Base-by-base conservation (phyloP, 2,329 filamentous ascomycete genomes). In the Penicillium sp. region DNA sequence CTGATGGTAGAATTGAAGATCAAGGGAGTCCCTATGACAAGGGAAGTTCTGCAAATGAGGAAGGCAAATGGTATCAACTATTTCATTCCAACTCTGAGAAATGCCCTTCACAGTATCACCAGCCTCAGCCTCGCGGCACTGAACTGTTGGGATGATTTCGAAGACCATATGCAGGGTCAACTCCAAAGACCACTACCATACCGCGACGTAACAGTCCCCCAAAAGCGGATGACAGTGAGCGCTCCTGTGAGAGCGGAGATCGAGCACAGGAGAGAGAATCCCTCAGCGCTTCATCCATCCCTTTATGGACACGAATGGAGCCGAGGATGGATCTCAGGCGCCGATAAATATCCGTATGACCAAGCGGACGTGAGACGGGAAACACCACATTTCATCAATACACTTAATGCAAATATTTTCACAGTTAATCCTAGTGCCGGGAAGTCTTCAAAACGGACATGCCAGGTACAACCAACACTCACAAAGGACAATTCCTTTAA, bases 131-230 rank as follows among this genome's bases (percentile, higher is more conserved):
- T 75, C 10, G 46, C 66, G 29, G 67, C 64, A 13, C 60, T 74
- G 38, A 68, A 69, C 29, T 65, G 65, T 48, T 72, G 70, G 69
- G 54, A 67, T 33, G 72, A 75, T 49, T 69, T 66, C 46, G 41
- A 63, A 11, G 39, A 49, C 11, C 52, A 60, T 45, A 23, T 55
- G 46, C 31, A 65, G 64, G 48, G 66, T 65, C 39, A 54, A 39
- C 15, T 65, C 64, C 61, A 60, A 52, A 29, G 64, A 8, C 39
- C 55, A 8, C 64, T 68, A 54, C 29, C 50, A 2, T 54, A 66
- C 21, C 64, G 66, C 16, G 70, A 72, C 49, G 54, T n/a, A 23
- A 43, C 53, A 15, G 61, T 65, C 2, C 65, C 72, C 16, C 40
- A 61, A 8, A 36, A 63, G 11, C 61, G 71, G 15, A 46, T 54